These are phyloP conservation scores for Sarocladium brachiariae DNA, from an alignment of 2,329 filamentous ascomycete species.

Conservation along the genomic window DNA sequence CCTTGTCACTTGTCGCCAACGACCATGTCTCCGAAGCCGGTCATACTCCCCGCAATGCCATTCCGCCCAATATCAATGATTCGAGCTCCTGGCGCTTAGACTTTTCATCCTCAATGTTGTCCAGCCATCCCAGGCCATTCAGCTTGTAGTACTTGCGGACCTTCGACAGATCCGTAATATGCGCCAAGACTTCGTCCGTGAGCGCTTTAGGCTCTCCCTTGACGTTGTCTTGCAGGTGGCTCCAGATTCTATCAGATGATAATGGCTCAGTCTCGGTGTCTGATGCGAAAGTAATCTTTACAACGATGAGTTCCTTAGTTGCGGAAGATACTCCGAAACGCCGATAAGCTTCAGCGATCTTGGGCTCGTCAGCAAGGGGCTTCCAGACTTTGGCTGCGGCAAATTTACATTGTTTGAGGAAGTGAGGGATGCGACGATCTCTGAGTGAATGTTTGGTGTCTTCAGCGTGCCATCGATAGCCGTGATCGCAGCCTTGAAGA, in stretches of 20 bases:
- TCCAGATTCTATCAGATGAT: constrained; percentile 40
- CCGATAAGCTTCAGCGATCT: constrained; percentile 90
- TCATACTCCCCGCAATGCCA: constrained; percentile 52
- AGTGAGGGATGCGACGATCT: constrained; percentile 75
- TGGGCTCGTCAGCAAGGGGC: not conserved
- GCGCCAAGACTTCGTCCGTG: constrained; percentile 54
- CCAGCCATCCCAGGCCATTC: constrained; percentile 49
- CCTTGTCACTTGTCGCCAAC: not conserved
- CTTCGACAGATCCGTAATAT: constrained; percentile 57
- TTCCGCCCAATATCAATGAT: constrained; percentile 62
- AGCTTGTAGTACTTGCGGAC: constrained; percentile 86
- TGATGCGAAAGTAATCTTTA: constrained; percentile 59
- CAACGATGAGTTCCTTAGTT: constrained; percentile 66
- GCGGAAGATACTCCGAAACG: constrained; percentile 72
- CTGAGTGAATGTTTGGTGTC: constrained; percentile 82
- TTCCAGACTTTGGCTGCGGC: not conserved
- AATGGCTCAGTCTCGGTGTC: constrained; percentile 19
- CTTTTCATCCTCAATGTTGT: constrained; percentile 35
- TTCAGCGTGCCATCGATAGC: constrained; percentile 55
- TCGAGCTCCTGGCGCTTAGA: constrained; percentile 53
- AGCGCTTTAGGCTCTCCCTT: constrained; percentile 54
- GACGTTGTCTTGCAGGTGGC: constrained; percentile 56
- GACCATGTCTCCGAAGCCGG: not conserved
- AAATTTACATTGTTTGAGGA: constrained; percentile 68
- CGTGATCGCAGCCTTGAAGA: constrained; percentile 69